Evolutionary conservation across 129 eudicot species (phyloP), one percentile per base, ranked within the genome.

Genomic region (sunflower (Helianthus annuus)): DNA sequence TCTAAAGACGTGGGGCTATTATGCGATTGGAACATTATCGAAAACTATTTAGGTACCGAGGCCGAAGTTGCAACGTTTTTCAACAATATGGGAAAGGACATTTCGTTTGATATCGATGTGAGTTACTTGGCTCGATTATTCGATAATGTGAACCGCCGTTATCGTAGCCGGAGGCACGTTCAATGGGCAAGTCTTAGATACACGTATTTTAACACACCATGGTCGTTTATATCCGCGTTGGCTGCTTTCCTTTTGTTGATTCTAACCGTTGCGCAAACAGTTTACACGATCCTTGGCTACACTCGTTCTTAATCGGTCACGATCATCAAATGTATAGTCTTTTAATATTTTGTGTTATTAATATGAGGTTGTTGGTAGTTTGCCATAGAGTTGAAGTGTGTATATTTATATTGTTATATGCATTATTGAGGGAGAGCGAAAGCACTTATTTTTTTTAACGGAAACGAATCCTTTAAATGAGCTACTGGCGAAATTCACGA

Each of bases 41-140:
- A 92, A 81, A 92, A 89, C 36, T 86, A 85, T 75, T 81, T 89
- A n/a, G 96, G 98, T 1, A 81, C 95, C 1, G 98, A 92, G 11
- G 82, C 82, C 1, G 98, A 89, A 48, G 69, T 89, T 4, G 98
- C 91, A 1, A 71, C 68, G 7, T 79, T 86, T 54, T 70, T 89
- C 38, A 92, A 92, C 85, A 83, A 89, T 38, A 52, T 85, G 79
- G 96, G 98, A 44, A 92, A 85, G 59, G 96, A 89, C 48, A 80
- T 89, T 2, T 73, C 89, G 4, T 79, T 92, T 4, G 89, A 92
- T 38, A 75, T 92, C 3, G 72, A 83, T 34, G 16, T 7, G n/a
- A 85, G 98, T 58, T 87, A 89, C 71, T 64, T 89, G 75, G 79
- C 88, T 16, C 70, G 55, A 9, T 62, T 92, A 63, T 92, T 92